Base-by-base conservation (phyloP, 768 basidiomycete genomes). In the Scleroderma citrinum region DNA sequence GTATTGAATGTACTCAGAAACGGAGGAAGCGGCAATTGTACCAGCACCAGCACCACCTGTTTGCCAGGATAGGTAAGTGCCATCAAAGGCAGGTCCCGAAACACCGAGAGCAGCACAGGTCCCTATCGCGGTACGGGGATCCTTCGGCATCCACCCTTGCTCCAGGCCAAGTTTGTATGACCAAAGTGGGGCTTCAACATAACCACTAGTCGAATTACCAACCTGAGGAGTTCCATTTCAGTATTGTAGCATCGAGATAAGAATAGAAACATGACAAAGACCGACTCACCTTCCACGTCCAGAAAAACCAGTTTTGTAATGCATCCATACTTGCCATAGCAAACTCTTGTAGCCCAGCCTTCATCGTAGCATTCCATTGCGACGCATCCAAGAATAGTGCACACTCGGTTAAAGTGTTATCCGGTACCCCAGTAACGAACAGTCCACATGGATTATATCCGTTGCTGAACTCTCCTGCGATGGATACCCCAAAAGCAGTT, bases 391-490 rank as follows among this genome's bases (percentile, higher is more conserved):
- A 11, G 59, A 67, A 65, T 69, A 82, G 45, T 60, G 75, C 36
- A 66, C 78, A 62, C 68, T 63, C 57, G 3, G 54, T n/a, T 24
- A 61, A 66, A 48, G 55, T 63, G 42, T 51, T 62, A 13, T 56
- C 50, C 1, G 65, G 54, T 36, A 70, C 61, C 43, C 64, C 68
- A 35, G 69, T 73, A 53, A 71, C 69, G 63, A 62, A 78, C 44
- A 76, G 67, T 12, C 82, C 85, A 58, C 87, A 88, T 46, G 79
- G 72, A 58, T 85, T 88, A 56, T 72, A 74, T 10, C 80, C 83
- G 2, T 74, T 74, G 46, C 84, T 80, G 66, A 85, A 92, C 66
- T 94, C 92, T 37, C 88, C 92, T 1, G 81, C 81, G 21, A 84
- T 60, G 13, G 81, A 81, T 35, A 92, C 66, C 10, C 92, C 92